Percentiles rank a stretch among this genome's conserved stretches.
phyloP scores from a whole-genome alignment of 805 yeast species.

The Kazachstania africana region DNA sequence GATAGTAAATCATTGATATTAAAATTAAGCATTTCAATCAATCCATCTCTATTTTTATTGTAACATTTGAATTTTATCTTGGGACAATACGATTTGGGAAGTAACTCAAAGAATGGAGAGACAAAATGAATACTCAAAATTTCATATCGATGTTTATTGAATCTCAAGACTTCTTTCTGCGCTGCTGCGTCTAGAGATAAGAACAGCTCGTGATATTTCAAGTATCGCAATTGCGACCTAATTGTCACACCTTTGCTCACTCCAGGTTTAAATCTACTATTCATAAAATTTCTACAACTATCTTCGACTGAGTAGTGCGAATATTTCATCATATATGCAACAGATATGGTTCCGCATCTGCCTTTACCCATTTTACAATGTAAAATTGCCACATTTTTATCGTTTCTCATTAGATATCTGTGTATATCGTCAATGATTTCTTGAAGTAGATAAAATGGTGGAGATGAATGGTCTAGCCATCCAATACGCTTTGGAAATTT shows the following conservation, averaged over 20 bases:
- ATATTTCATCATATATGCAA: constrained; percentile 55
- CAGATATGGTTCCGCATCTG: constrained; percentile 66
- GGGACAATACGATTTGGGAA: not conserved
- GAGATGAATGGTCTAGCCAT: constrained; percentile 70
- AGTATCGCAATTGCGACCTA: constrained; percentile 52
- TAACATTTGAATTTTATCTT: constrained; percentile 11
- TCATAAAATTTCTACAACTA: constrained; percentile 44
- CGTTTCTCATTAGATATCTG: constrained; percentile 27
- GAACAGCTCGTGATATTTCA: constrained; percentile 39
- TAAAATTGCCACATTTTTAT: constrained; percentile 45
- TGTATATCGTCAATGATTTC: constrained; percentile 35
- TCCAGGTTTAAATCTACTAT: constrained; percentile 41
- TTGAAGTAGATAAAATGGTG: constrained; percentile 45
- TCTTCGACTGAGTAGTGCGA: constrained; percentile 29
- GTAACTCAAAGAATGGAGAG: not conserved
- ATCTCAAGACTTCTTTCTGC: not conserved
- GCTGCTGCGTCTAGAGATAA: not conserved
- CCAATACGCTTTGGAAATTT: constrained; percentile 27
- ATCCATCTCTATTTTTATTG: constrained; percentile 8
- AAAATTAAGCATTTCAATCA: constrained; percentile 1
- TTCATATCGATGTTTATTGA: not conserved
- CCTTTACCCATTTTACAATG: constrained; percentile 94
- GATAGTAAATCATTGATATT: not conserved
- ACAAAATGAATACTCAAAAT: no score
- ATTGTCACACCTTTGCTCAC: constrained; percentile 64